phyloP scores from a whole-genome alignment of 108 stramenopile species.

The Nitzschia sp. region DNA sequence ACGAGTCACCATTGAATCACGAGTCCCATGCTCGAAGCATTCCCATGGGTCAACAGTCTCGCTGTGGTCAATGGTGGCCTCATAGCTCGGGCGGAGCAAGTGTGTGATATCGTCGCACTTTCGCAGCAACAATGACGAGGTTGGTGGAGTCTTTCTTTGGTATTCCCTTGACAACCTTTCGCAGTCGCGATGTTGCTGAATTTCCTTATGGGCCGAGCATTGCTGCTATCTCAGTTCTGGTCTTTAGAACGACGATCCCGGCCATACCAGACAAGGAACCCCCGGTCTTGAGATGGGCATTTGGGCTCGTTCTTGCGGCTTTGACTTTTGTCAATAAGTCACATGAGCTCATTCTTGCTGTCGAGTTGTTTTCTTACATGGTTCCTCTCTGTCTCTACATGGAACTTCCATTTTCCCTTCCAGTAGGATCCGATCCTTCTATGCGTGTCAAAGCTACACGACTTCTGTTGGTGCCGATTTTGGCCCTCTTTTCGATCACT shows the following conservation, averaged over 20 bases:
- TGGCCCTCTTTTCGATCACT: slow-evolving; percentile 37
- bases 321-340: slow-evolving; percentile 58
- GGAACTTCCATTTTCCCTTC: slow-evolving; percentile 3
- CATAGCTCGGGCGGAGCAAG: too few species aligned
- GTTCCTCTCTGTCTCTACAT: slow-evolving; percentile 38
- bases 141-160: slow-evolving; percentile 37
- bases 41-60: too few species aligned
- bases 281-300: slow-evolving; percentile 35
- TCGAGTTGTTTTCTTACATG: slow-evolving; percentile 72
- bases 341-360: slow-evolving; percentile 62
- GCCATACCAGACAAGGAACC: slow-evolving; percentile 28
- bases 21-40: too few species aligned
- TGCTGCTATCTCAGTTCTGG: slow-evolving; percentile 57
- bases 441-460: not conserved
- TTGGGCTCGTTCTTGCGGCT: slow-evolving; percentile 49
- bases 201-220: slow-evolving; percentile 59
- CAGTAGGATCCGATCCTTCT: not conserved
- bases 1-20: too few species aligned
- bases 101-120: too few species aligned
- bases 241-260: slow-evolving; percentile 69
- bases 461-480: slow-evolving; percentile 32
- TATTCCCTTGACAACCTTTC: slow-evolving; percentile 44
- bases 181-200: slow-evolving; percentile 29
- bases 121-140: slow-evolving; percentile 6
- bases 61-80: too few species aligned